phyloP scores from a whole-genome alignment of 306 rosid genomes.

The Trichosanthes truncata region DNA sequence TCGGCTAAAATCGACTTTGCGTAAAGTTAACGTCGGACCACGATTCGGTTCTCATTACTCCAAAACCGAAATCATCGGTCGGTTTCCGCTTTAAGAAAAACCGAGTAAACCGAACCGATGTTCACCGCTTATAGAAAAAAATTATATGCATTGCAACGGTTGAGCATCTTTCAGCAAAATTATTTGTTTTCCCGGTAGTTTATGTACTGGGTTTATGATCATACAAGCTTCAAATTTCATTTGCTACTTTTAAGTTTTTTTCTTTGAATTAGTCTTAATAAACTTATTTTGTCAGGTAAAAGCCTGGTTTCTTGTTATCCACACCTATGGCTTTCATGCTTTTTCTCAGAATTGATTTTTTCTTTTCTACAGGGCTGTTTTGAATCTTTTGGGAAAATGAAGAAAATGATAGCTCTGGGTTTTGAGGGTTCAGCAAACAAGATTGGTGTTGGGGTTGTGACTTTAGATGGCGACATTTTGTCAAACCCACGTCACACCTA shows the following conservation, averaged over 20 bases:
- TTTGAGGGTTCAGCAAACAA: conserved; percentile 97
- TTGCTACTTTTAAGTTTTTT: neutral
- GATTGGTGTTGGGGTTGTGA: conserved; percentile 74
- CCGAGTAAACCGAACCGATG: neutral
- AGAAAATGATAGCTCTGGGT: conserved; percentile 71
- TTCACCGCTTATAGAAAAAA: no score
- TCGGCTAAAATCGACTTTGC: neutral
- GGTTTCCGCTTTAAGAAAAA: neutral
- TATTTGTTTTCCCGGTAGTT: neutral
- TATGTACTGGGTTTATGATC: neutral
- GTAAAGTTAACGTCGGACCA: neutral
- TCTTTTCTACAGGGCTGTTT: neutral
- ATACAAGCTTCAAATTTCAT: neutral
- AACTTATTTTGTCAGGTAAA: neutral
- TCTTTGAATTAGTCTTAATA: neutral
- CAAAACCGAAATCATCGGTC: neutral
- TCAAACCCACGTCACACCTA: conserved; percentile 91
- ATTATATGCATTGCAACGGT: neutral
- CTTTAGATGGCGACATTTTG: conserved; percentile 68
- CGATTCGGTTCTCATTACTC: neutral
- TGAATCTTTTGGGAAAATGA: conserved; percentile 25
- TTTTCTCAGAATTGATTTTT: neutral
- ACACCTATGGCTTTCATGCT: neutral
- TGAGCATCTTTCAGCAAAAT: neutral
- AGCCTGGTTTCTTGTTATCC: neutral